Evolutionary conservation across 2,329 filamentous ascomycete species (phyloP).

Genomic region (Talaromyces funiculosus): DNA sequence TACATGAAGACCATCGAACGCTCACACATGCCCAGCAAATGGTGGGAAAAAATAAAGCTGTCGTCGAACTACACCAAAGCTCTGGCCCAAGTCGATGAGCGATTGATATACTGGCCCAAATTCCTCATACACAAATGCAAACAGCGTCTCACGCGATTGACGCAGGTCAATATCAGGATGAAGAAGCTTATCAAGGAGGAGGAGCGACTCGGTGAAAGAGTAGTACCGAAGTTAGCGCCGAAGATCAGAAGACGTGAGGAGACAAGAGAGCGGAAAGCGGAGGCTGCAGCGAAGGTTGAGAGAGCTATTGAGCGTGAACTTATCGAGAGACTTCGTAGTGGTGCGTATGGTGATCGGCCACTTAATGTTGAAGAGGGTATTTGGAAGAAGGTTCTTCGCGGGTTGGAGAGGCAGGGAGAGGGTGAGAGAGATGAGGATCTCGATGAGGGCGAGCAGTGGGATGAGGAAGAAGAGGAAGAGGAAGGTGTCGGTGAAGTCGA

Average conservation of each 20-base stretch:
- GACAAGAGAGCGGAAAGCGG: slow-evolving; percentile 69
- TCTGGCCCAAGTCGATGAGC: slow-evolving; percentile 77
- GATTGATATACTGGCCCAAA: slow-evolving; percentile 89
- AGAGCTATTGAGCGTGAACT: slow-evolving; percentile 91
- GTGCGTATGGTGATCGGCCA: slow-evolving; percentile 89
- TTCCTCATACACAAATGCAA: slow-evolving; percentile 94
- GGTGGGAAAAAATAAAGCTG: slow-evolving; percentile 91
- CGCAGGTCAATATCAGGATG: slow-evolving; percentile 77
- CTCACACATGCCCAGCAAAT: slow-evolving; percentile 77
- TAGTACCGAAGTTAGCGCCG: slow-evolving; percentile 83
- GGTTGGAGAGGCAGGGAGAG: slow-evolving; percentile 81
- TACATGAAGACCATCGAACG: slow-evolving; percentile 97
- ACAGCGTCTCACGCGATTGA: slow-evolving; percentile 85
- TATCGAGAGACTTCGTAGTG: slow-evolving; percentile 82
- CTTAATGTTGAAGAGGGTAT: slow-evolving; percentile 92
- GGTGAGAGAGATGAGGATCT: slow-evolving; percentile 78
- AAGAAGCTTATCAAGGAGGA: slow-evolving; percentile 81
- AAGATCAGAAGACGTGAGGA: slow-evolving; percentile 76
- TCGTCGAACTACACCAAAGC: slow-evolving; percentile 88
- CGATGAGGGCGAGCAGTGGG: slow-evolving; percentile 78
- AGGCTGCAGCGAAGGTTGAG: slow-evolving; percentile 87
- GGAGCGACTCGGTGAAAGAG: slow-evolving; percentile 76
- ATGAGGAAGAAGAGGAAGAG: slow-evolving; percentile 65
- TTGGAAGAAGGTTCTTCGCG: slow-evolving; percentile 94
- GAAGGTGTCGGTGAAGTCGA: slow-evolving; percentile 74